Percentiles rank a stretch among this genome's conserved stretches.
These are phyloP conservation scores for Carallia pectinifolia DNA, from an alignment of 345 rosid species.

Conservation along the genomic window DNA sequence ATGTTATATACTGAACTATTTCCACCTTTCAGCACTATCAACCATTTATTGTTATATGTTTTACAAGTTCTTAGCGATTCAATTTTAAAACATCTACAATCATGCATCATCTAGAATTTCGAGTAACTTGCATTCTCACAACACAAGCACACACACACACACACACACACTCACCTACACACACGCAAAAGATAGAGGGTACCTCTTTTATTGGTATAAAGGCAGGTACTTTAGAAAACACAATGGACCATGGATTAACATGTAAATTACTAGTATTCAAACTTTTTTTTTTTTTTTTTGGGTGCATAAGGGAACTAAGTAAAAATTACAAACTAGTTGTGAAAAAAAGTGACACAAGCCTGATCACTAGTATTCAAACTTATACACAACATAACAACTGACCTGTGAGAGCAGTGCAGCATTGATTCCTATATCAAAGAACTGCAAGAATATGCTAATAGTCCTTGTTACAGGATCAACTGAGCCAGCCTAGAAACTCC, in stretches of 20 bases:
- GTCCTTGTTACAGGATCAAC: conserved; percentile 94
- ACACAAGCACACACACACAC: no score
- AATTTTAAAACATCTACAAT: no score
- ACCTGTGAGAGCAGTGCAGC: conserved; percentile 91
- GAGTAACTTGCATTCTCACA: no score
- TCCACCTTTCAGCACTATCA: background rate
- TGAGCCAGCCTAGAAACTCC: conserved; percentile 77
- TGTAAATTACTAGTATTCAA: background rate
- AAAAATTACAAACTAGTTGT: no score
- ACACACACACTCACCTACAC: no score
- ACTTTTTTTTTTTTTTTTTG: no score
- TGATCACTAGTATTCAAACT: background rate
- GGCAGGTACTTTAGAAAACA: background rate
- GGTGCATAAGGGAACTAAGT: no score
- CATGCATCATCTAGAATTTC: no score
- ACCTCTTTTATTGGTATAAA: no score
- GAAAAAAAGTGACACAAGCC: no score
- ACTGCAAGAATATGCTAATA: conserved; percentile 82
- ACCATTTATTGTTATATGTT: background rate
- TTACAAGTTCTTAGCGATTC: background rate
- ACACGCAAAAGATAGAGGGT: no score
- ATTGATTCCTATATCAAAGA: conserved; percentile 90
- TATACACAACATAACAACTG: conserved; percentile 9
- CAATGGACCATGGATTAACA: background rate
- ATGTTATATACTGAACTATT: background rate